These are phyloP conservation scores for Clarireedia homoeocarpa DNA, from an alignment of 2,329 filamentous ascomycete species.

Conservation along the genomic window DNA sequence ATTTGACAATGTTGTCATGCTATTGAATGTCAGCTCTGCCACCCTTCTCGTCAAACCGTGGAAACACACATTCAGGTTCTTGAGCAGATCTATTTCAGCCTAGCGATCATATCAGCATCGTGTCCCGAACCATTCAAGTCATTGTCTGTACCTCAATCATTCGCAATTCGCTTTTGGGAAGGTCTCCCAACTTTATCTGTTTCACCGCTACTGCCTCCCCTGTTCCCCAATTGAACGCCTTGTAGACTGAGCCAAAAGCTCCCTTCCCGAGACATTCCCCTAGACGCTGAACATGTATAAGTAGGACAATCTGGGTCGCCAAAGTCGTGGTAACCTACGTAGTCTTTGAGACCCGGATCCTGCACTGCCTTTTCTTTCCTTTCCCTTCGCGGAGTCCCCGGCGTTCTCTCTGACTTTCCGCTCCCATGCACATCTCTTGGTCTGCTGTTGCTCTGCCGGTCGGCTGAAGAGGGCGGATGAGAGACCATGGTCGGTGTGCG, in stretches of 20 bases:
- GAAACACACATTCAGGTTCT: conserved; percentile 72
- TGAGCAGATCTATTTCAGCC: conserved; percentile 95
- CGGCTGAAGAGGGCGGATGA: conserved; percentile 26
- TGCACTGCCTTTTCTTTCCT: conserved; percentile 56
- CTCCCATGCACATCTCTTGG: conserved; percentile 22
- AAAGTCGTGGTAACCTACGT: conserved; percentile 42
- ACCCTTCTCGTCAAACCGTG: neutral
- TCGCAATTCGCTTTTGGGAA: conserved; percentile 89
- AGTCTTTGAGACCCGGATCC: conserved; percentile 73
- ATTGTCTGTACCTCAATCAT: conserved; percentile 75
- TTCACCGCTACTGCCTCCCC: conserved; percentile 97
- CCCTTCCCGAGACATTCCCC: conserved; percentile 95
- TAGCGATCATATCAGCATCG: conserved; percentile 32
- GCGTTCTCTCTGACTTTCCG: conserved; percentile 33
- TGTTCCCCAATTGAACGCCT: conserved; percentile 95
- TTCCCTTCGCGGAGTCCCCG: conserved; percentile 46
- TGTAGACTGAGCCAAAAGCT: conserved; percentile 94
- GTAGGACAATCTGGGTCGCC: conserved; percentile 11
- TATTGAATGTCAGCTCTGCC: conserved; percentile 32
- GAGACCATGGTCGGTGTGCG: conserved; percentile 27
- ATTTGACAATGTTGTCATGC: conserved; percentile 99
- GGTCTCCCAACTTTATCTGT: conserved; percentile 72
- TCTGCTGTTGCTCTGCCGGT: conserved; percentile 33
- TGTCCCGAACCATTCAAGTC: conserved; percentile 9
- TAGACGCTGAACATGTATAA: conserved; percentile 46